Evolutionary conservation across 768 basidiomycete genomes (phyloP).

Genomic region (Agaricus blazei): DNA sequence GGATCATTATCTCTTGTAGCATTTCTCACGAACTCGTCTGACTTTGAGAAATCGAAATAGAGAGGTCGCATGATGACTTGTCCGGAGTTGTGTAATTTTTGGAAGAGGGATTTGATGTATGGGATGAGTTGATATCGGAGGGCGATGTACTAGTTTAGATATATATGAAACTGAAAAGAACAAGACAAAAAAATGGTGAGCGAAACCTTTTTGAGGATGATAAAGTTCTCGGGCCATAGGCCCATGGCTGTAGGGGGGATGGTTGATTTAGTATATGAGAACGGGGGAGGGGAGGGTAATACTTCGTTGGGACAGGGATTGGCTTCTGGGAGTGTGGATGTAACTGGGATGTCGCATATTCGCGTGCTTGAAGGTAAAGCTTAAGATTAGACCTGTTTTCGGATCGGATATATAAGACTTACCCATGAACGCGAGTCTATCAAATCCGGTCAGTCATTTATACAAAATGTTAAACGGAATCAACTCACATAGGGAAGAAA

Average conservation of each 20-base stretch:
- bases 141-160: slow-evolving; percentile 23
- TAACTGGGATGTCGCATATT: slow-evolving; percentile 20
- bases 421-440: slow-evolving; percentile 10
- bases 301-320: slow-evolving; percentile 33
- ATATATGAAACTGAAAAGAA: not conserved
- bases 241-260: slow-evolving; percentile 24
- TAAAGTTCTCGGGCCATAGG: slow-evolving; percentile 29
- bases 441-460: not conserved
- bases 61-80: slow-evolving; percentile 27
- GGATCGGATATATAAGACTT: not conserved
- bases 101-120: slow-evolving; percentile 26
- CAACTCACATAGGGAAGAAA: slow-evolving; percentile 30
- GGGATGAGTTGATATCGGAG: slow-evolving; percentile 31
- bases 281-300: too few relatives aligned
- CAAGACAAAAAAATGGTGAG: not conserved
- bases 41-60: slow-evolving; percentile 26
- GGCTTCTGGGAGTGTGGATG: slow-evolving; percentile 18
- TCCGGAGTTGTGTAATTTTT: slow-evolving; percentile 25
- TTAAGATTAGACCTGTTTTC: not conserved
- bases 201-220: slow-evolving; percentile 27
- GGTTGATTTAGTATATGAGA: not conserved
- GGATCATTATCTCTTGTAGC: slow-evolving; percentile 24
- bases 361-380: slow-evolving; percentile 17
- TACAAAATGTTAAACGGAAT: not conserved
- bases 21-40: slow-evolving; percentile 21